Evolutionary conservation across 352 stramenopile species (phyloP).

Genomic region (Elongisporangium senticosum): DNA sequence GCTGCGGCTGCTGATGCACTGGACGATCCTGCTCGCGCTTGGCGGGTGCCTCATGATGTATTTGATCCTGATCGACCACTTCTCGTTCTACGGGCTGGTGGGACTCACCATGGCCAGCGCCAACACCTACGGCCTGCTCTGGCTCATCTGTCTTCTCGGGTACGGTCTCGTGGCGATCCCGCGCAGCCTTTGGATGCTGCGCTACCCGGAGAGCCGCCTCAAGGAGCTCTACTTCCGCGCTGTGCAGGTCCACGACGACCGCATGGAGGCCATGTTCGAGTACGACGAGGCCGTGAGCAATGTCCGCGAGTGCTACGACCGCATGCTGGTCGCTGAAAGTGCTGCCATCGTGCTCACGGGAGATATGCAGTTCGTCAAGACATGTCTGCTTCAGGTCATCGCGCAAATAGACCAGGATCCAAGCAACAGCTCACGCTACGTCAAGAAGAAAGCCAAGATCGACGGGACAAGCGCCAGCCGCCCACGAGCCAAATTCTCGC

Average conservation of each 20-base stretch:
- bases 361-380: constrained; percentile 62
- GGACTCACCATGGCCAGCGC: constrained; percentile 51
- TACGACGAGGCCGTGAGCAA: constrained; percentile 49
- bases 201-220: constrained; percentile 30
- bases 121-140: constrained; percentile 66
- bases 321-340: constrained; percentile 46
- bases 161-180: constrained; percentile 63
- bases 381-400: constrained; percentile 30
- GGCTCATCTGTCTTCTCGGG: constrained; percentile 54
- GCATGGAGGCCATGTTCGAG: constrained; percentile 54
- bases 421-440: constrained; percentile 1
- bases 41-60: constrained; percentile 16
- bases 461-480: constrained; percentile 1
- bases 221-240: constrained; percentile 47
- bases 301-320: constrained; percentile 27
- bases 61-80: constrained; percentile 51
- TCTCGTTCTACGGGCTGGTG: constrained; percentile 38
- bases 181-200: constrained; percentile 37
- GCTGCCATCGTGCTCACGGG: constrained; percentile 59
- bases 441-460: constrained; percentile 7
- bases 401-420: constrained; percentile 22
- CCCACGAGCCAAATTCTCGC: neutral
- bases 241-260: constrained; percentile 51
- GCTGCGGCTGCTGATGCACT: constrained; percentile 42
- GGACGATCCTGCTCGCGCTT: constrained; percentile 39